Evolutionary conservation across 2,329 filamentous ascomycete species (phyloP).

Genomic region (Cordyceps javanica): DNA sequence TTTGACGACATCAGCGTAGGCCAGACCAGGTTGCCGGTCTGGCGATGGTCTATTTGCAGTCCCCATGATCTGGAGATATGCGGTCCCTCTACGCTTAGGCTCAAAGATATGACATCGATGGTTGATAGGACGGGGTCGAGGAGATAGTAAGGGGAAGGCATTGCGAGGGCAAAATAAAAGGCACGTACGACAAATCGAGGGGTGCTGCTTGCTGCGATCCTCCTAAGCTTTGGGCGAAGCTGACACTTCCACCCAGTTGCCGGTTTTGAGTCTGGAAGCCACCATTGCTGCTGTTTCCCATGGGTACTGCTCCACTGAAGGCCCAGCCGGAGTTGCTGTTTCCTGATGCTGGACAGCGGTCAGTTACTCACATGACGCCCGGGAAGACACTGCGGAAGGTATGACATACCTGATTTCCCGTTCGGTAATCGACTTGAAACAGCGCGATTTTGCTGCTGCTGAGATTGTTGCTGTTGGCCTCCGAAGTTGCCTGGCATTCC

Average conservation of each 20-base stretch:
- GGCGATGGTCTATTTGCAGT: background rate
- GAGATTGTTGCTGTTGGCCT: slow-evolving; percentile 45
- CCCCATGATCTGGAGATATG: background rate
- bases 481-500: slow-evolving; percentile 56
- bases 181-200: slow-evolving; percentile 59
- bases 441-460: slow-evolving; percentile 36
- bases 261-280: slow-evolving; percentile 44
- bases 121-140: background rate
- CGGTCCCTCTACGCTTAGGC: background rate
- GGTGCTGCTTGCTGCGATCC: slow-evolving; percentile 57
- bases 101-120: background rate
- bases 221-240: slow-evolving; percentile 60
- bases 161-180: slow-evolving; percentile 13
- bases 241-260: slow-evolving; percentile 53
- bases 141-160: background rate
- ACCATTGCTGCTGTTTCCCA: slow-evolving; percentile 42
- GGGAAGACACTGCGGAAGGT: background rate
- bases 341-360: slow-evolving; percentile 25
- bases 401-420: slow-evolving; percentile 55
- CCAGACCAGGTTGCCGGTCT: slow-evolving; percentile 12
- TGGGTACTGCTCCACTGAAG: slow-evolving; percentile 56
- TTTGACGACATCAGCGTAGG: slow-evolving; percentile 28
- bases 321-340: slow-evolving; percentile 54
- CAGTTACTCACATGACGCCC: slow-evolving; percentile 12
- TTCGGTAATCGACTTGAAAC: slow-evolving; percentile 56